phyloP scores from a whole-genome alignment of 176 grass and related monocot species.

The Guadua angustifolia region DNA sequence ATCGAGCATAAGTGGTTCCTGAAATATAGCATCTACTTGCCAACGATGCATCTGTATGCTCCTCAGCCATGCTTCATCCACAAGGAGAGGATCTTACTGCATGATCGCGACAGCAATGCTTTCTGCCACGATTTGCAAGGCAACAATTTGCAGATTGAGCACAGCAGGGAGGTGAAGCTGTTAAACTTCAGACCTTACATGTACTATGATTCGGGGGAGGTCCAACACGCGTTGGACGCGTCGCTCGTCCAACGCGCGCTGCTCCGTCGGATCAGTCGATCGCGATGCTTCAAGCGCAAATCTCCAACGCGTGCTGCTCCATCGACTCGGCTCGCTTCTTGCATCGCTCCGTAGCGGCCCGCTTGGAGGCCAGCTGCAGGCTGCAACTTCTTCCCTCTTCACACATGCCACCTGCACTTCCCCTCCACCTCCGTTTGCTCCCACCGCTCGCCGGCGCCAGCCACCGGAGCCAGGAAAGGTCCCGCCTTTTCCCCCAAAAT shows the following conservation, averaged over 20 bases:
- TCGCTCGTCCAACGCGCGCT: too few relatives aligned
- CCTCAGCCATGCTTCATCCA: constrained; percentile 52
- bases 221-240: too few relatives aligned
- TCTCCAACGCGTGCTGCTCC: too few relatives aligned
- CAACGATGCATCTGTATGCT: background rate
- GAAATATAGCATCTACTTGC: constrained; percentile 31
- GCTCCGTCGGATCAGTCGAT: too few relatives aligned
- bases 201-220: too few relatives aligned
- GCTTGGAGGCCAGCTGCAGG: too few relatives aligned
- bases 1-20: constrained; percentile 33
- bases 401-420: background rate
- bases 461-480: background rate
- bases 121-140: constrained; percentile 32
- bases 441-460: constrained; percentile 8
- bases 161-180: constrained; percentile 25
- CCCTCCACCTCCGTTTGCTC: background rate
- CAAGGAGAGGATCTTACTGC: constrained; percentile 37
- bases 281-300: too few relatives aligned
- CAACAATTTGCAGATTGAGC: background rate
- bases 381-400: constrained; percentile 47
- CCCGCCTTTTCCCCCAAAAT: background rate
- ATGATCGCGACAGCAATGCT: background rate
- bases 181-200: constrained; percentile 14
- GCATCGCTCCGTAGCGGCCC: too few relatives aligned
- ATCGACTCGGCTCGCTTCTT: too few relatives aligned